Conservation (phyloP, 2,329 filamentous ascomycete species). For the Pestalotiopsis sp. region DNA sequence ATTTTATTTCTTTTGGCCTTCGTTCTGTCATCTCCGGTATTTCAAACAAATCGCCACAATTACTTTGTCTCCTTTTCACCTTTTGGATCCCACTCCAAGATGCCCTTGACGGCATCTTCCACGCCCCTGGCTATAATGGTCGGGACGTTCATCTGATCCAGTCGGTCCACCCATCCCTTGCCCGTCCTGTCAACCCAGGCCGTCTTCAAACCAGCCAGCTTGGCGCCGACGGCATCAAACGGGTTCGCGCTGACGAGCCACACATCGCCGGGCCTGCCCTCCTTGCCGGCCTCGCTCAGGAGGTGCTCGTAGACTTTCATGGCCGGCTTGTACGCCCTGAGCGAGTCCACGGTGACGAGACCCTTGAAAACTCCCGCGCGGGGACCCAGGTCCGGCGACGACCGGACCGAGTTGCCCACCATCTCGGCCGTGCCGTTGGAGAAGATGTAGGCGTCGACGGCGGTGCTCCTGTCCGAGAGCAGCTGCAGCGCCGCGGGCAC, state of each 20-base stretch:
- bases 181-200: conserved; percentile 69
- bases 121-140: conserved; percentile 58
- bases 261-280: conserved; percentile 49
- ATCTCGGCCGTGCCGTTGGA: conserved; percentile 70
- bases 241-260: conserved; percentile 76
- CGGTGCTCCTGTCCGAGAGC: conserved; percentile 39
- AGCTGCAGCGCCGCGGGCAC: conserved; percentile 55
- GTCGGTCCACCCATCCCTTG: conserved; percentile 66
- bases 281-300: conserved; percentile 50
- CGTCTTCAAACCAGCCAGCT: conserved; percentile 61
- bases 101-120: conserved; percentile 55
- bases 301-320: conserved; percentile 65
- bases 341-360: conserved; percentile 64
- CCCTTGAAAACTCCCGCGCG: conserved; percentile 51
- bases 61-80: background rate
- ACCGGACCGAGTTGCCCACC: conserved; percentile 62
- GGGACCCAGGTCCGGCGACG: conserved; percentile 57
- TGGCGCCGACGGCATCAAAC: conserved; percentile 72
- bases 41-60: no score
- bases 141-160: conserved; percentile 54
- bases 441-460: conserved; percentile 64
- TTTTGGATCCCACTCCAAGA: conserved; percentile 23
- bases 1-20: background rate
- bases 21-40: background rate
- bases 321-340: conserved; percentile 67